Evolutionary conservation across 2,329 filamentous ascomycete genomes (phyloP).

Genomic region (Aspergillus sp.): DNA sequence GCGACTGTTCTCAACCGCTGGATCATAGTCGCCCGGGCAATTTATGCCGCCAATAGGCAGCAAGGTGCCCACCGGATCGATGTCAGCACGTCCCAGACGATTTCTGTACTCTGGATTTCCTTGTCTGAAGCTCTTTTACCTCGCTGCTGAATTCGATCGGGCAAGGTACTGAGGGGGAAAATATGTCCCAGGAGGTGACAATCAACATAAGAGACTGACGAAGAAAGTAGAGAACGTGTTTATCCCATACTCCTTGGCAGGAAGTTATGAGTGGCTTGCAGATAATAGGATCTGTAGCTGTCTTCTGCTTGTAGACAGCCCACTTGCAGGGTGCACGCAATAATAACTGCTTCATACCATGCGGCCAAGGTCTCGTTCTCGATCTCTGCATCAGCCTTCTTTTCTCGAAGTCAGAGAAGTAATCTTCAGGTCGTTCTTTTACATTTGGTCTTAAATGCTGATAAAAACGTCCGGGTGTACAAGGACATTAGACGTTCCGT

Average conservation of each 20-base stretch:
- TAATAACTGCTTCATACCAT: conserved; percentile 21
- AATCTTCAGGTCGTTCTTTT: conserved; percentile 17
- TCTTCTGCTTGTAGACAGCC: too few relatives aligned
- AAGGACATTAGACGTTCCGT: conserved; percentile 14
- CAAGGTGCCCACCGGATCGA: too few relatives aligned
- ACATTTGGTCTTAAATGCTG: not conserved
- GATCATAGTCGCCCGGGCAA: too few relatives aligned
- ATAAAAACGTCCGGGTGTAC: conserved; percentile 14
- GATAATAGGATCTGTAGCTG: too few relatives aligned
- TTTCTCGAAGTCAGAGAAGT: conserved; percentile 21
- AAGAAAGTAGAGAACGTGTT: conserved; percentile 12
- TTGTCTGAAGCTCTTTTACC: conserved; percentile 19
- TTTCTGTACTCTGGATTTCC: conserved; percentile 25
- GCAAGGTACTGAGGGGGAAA: conserved; percentile 10
- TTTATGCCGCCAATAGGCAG: too few relatives aligned
- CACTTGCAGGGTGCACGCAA: too few relatives aligned
- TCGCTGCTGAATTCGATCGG: conserved; percentile 17
- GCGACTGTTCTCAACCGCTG: too few relatives aligned
- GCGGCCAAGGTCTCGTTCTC: conserved; percentile 25
- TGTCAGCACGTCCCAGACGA: too few relatives aligned
- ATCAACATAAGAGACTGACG: conserved; percentile 22
- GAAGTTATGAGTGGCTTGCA: too few relatives aligned
- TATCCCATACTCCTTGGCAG: too few relatives aligned
- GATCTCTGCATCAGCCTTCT: conserved; percentile 19
- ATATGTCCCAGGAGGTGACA: conserved; percentile 15